phyloP scores from a whole-genome alignment of 139 green algal genomes.

The Closterium sp. region DNA sequence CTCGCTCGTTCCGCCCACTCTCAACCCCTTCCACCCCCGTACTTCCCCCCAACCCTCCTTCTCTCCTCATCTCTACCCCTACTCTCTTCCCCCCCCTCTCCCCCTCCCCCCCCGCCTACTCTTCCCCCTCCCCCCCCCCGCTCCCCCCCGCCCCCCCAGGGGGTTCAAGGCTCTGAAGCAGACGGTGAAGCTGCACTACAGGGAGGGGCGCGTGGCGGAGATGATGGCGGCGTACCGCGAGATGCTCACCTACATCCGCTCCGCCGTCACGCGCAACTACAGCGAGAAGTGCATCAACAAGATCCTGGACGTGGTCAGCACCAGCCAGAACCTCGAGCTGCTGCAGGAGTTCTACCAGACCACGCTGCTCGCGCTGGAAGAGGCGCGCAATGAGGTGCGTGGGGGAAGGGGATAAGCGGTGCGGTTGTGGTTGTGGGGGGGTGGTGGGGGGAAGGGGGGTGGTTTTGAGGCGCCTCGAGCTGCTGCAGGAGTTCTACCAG shows the following conservation, averaged over 20 bases:
- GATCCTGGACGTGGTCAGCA: conserved; percentile 86
- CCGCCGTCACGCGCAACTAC: conserved; percentile 88
- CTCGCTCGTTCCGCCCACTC: neutral
- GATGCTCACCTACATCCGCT: conserved; percentile 86
- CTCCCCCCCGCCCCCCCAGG: conserved; percentile 60
- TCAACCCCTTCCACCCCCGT: too few relatives aligned
- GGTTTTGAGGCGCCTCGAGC: too few relatives aligned
- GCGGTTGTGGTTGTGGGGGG: too few relatives aligned
- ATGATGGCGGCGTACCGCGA: conserved; percentile 90
- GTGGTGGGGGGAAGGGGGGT: neutral
- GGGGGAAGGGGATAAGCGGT: neutral
- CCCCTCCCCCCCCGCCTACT: neutral
- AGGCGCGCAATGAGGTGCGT: conserved; percentile 82
- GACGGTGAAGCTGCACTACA: conserved; percentile 92
- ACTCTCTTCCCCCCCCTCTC: neutral
- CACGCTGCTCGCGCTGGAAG: conserved; percentile 83
- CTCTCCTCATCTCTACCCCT: neutral
- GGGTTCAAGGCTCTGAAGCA: conserved; percentile 99
- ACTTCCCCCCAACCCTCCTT: neutral
- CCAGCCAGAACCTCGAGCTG: conserved; percentile 72
- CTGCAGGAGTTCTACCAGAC: conserved; percentile 92
- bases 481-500: conserved; percentile 93
- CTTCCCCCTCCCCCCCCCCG: neutral
- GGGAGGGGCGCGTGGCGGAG: conserved; percentile 64
- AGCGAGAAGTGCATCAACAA: conserved; percentile 99